A percentile compares a stretch with the other conserved stretches of the same genome.
Conservation (phyloP, 73 alveolate genomes). For the Tetrahymena elliotti region DNA sequence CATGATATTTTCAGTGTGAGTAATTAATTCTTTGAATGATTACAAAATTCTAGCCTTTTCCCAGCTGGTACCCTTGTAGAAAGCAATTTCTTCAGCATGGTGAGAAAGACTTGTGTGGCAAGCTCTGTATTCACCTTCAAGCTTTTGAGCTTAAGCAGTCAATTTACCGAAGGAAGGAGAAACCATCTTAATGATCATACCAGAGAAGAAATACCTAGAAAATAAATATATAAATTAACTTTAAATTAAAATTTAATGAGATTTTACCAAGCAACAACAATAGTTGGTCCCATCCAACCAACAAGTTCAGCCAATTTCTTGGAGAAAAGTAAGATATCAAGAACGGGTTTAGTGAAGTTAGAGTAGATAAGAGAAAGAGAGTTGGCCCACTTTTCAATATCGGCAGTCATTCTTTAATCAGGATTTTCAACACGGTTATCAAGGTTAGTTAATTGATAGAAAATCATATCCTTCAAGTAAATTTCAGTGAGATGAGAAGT, state of each 20-base stretch:
- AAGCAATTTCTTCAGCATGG: conserved; percentile 88
- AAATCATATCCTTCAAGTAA: conserved; percentile 73
- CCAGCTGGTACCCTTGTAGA: conserved; percentile 78
- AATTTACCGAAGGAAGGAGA: conserved; percentile 86
- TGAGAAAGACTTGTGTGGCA: conserved; percentile 69
- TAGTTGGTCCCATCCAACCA: conserved; percentile 84
- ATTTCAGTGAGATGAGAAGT: conserved; percentile 59
- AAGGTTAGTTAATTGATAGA: conserved; percentile 66
- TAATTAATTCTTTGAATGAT: conserved; percentile 48
- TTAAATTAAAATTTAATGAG: too few relatives aligned
- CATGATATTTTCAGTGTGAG: conserved; percentile 58
- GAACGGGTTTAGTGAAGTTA: conserved; percentile 78
- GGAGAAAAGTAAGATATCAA: conserved; percentile 79
- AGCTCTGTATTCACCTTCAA: conserved; percentile 85
- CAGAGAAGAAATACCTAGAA: conserved; percentile 56
- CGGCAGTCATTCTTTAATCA: conserved; percentile 82
- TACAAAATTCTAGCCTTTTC: conserved; percentile 60
- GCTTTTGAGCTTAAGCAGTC: conserved; percentile 72
- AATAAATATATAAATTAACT: background rate
- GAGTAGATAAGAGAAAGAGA: conserved; percentile 63
- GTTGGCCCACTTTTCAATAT: conserved; percentile 81
- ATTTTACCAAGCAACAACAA: conserved; percentile 58
- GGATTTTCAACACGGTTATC: conserved; percentile 77
- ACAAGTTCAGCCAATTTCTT: conserved; percentile 80
- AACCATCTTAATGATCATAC: conserved; percentile 56